Evolutionary conservation across 169 alveolate species (phyloP), one percentile per base, ranked within the genome.

Genomic region (Plasmodium falciparum): DNA sequence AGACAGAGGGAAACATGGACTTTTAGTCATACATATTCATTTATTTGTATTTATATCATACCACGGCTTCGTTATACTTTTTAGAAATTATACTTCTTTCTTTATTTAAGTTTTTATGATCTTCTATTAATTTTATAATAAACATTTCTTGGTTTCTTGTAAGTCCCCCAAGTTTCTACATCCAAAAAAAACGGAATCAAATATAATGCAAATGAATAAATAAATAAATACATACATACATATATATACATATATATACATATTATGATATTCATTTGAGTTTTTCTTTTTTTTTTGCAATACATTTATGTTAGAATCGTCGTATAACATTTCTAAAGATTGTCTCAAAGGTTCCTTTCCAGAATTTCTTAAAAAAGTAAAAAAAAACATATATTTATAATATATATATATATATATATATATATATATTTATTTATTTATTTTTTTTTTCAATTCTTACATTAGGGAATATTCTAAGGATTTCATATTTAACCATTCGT

Each of bases 11-110:
- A 65, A 20, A 65, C 29, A 33, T 17, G 4, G 0, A 26, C 9
- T 29, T 66, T 66, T 26, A 9, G 29, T 39, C 1, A 29, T 66
- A 29, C 43, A 12, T 66, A 29, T 11, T 12, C 29, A 9, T 33
- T 33, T 66, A 11, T n/a, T 33, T 9, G 29, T 12, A 29, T 29
- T 13, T 29, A 66, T 66, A 26, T 66, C 29, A 33, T 67, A 80
- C 90, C 90, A 80, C 90, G 29, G 90, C 90, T 73, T 80, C 90
- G 17, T 80, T 62, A 29, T 80, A 80, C 26, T 80, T 80, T 49
- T 50, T 80, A 47, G 83, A 80, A 58, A 56, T 58, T 9, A 50
- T 33, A n/a, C 69, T 52, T 63, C 62, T 69, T 58, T 80, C 90
- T 33, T 47, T 49, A 13, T 61, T 62, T 62, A 80, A 69, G 15